Evolutionary conservation across 345 rosid species (phyloP).

Genomic region (Mallotus nudiflorus): DNA sequence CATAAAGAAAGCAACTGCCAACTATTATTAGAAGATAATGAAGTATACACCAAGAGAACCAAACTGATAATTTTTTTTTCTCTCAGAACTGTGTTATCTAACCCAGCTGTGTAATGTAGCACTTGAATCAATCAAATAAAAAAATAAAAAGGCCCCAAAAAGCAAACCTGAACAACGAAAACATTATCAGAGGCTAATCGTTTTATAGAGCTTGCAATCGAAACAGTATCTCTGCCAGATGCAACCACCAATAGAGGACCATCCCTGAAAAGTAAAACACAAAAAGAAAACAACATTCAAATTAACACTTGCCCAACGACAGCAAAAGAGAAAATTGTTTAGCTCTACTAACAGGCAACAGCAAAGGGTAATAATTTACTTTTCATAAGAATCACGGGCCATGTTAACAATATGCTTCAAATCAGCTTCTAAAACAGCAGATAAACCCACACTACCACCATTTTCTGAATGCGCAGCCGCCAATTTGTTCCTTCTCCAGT

Average conservation of each 20-base stretch:
- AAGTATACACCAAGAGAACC: too few species aligned
- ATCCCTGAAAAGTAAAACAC: slow-evolving; percentile 50
- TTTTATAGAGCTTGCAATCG: slow-evolving; percentile 85
- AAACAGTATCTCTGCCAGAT: slow-evolving; percentile 90
- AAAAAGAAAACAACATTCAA: background rate
- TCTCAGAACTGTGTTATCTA: background rate
- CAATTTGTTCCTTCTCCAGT: slow-evolving; percentile 45
- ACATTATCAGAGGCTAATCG: slow-evolving; percentile 80
- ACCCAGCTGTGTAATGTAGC: background rate
- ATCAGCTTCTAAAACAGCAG: slow-evolving; percentile 79
- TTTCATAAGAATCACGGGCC: slow-evolving; percentile 77
- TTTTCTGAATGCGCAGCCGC: slow-evolving; percentile 42
- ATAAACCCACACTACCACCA: slow-evolving; percentile 66
- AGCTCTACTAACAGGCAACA: background rate
- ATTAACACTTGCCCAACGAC: background rate
- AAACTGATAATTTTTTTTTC: background rate
- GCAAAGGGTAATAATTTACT: slow-evolving; percentile 41
- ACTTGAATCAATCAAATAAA: background rate
- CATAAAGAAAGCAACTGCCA: too few species aligned
- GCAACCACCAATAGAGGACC: slow-evolving; percentile 94
- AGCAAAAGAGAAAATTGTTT: background rate
- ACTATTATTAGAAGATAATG: background rate
- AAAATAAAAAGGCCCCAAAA: slow-evolving; percentile 4
- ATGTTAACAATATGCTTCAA: slow-evolving; percentile 67
- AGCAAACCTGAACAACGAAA: slow-evolving; percentile 84